Base-by-base conservation (phyloP, 2,329 filamentous ascomycete species). In the Alternaria tenuissima region DNA sequence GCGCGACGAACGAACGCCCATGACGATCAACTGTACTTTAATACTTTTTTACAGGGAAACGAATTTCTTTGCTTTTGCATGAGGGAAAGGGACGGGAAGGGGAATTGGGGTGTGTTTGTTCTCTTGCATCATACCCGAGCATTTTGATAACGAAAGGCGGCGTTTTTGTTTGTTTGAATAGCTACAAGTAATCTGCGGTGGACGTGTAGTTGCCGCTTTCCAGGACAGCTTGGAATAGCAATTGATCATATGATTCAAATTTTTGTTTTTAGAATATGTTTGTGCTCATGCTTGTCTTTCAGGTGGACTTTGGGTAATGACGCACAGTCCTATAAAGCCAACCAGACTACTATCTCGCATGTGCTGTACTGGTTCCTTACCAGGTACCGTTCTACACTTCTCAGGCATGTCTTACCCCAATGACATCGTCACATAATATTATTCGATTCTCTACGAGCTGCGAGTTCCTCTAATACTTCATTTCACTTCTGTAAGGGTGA, bases 61-160 rank as follows among this genome's bases (percentile, higher is more conserved):
- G 46, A 49, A 49, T 49, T 49, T 49, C 46, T 36, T 49, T 38
- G 5, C 30, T 22, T 38, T 48, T 24, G 46, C 46, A 49, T 49
- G 46, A 38, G 1, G 46, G 32, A 16, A 34, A 12, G 46, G 46
- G 7, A 49, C 6, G 30, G 30, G 9, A 36, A 2, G 32, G 32
- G 16, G 22, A 20, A 36, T 49, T 49, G 46, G 46, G 30, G 46
- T 49, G 46, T 49, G 46, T 34, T 49, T 49, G 30, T 49, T 49
- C 30, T 49, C 46, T 49, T 49, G 46, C 46, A 49, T 49, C 46
- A 49, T 49, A 49, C 46, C 46, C 46, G 46, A 49, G 46, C 32
- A 49, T 44, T 34, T 34, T 49, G 46, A 20, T 49, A 49, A 36
- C 8, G 39, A 42, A 42, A 38, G 46, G 46, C 5, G 46, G 32